phyloP scores from a whole-genome alignment of 1,284 basidiomycete genomes.

The Waitea zeae region DNA sequence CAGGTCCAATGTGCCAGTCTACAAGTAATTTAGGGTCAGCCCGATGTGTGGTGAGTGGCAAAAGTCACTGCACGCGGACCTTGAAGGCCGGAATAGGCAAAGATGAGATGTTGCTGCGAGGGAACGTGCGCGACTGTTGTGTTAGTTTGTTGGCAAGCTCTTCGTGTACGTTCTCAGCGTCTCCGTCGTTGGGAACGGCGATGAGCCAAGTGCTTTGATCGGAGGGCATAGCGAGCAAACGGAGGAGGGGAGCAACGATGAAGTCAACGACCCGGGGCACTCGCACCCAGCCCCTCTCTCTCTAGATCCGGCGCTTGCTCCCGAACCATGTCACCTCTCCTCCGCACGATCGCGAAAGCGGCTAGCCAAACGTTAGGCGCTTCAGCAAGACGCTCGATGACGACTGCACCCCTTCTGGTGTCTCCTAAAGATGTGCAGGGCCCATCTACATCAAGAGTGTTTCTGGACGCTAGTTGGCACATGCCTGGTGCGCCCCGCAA shows the following conservation, averaged over 20 bases:
- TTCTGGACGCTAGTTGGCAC: constrained; percentile 74
- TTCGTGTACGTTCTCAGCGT: constrained; percentile 49
- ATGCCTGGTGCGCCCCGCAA: constrained; percentile 71
- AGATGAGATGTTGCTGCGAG: constrained; percentile 29
- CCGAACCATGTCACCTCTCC: no score
- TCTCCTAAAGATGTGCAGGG: constrained; percentile 3
- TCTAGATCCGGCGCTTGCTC: no score
- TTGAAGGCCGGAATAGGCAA: constrained; percentile 64
- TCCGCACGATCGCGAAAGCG: no score
- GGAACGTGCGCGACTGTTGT: constrained; percentile 32
- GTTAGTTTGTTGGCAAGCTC: constrained; percentile 41
- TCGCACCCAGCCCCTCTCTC: no score
- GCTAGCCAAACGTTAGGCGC: no score
- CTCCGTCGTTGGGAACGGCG: constrained; percentile 57
- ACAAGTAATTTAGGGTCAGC: constrained; percentile 7
- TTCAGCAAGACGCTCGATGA: no score
- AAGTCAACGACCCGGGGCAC: constrained; percentile 21
- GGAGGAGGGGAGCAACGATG: constrained; percentile 2
- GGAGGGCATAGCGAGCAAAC: constrained; percentile 42
- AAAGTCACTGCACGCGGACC: no score
- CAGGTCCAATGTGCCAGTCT: constrained; percentile 91
- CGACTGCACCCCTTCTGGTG: constrained; percentile 5
- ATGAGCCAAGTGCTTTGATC: constrained; percentile 78
- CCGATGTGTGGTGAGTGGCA: neutral
- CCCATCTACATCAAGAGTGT: constrained; percentile 11